phyloP scores from a whole-genome alignment of 495 filamentous ascomycete species.

The Aspergillus avenaceus region DNA sequence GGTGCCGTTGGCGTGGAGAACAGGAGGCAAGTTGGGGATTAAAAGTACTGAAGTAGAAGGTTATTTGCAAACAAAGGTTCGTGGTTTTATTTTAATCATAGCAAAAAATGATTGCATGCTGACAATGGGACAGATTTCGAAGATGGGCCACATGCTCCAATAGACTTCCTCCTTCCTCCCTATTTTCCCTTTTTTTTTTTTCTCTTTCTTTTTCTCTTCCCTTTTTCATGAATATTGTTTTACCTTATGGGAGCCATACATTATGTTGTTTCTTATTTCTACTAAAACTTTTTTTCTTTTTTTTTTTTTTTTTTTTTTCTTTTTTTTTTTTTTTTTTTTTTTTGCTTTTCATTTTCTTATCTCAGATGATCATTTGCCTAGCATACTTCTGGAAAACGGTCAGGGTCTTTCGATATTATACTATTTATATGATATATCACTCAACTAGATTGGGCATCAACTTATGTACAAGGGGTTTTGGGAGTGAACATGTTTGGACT shows the following conservation, averaged over 20 bases:
- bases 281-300: slow-evolving; percentile 3
- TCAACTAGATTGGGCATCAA: background rate
- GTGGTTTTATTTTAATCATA: slow-evolving; percentile 2
- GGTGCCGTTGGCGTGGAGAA: slow-evolving; percentile 92
- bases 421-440: no score
- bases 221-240: background rate
- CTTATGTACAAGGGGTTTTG: background rate
- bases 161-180: slow-evolving; percentile 16
- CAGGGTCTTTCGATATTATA: background rate
- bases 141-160: slow-evolving; percentile 68
- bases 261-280: no score
- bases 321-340: slow-evolving; percentile 6
- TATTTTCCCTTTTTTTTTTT: slow-evolving; percentile 7
- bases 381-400: background rate
- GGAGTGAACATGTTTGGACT: background rate
- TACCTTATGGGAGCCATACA: no score
- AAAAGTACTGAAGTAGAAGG: slow-evolving; percentile 84
- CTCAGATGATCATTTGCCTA: slow-evolving; percentile 2
- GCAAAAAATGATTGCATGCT: slow-evolving; percentile 1
- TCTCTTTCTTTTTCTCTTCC: background rate
- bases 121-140: slow-evolving; percentile 49
- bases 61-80: slow-evolving; percentile 90
- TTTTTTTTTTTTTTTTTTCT: slow-evolving; percentile 8
- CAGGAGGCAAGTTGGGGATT: slow-evolving; percentile 74
- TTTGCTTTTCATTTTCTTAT: slow-evolving; percentile 7